phyloP scores from a whole-genome alignment of 441 rosid genomes.

The Arabidopsis hybrid region DNA sequence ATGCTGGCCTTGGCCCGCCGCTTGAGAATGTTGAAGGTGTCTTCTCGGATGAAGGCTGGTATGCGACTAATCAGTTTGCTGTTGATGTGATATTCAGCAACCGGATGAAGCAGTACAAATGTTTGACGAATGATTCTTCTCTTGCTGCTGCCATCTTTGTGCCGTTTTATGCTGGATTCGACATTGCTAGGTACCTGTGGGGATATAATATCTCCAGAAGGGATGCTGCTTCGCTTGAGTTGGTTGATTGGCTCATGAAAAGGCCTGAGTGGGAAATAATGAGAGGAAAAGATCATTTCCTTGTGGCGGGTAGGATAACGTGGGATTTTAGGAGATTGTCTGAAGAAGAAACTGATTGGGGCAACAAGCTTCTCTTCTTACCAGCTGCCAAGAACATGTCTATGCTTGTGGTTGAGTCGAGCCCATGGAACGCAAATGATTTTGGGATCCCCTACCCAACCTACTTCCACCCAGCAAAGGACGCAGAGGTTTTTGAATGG shows the following conservation, averaged over 20 bases:
- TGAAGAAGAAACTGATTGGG: slow-evolving; percentile 87
- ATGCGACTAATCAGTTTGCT: slow-evolving; percentile 91
- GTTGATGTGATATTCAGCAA: slow-evolving; percentile 90
- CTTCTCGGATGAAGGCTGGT: slow-evolving; percentile 91
- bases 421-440: slow-evolving; percentile 98
- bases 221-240: slow-evolving; percentile 91
- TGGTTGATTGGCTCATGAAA: slow-evolving; percentile 92
- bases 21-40: slow-evolving; percentile 91
- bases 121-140: slow-evolving; percentile 88
- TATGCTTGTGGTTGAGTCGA: slow-evolving; percentile 98
- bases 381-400: slow-evolving; percentile 98
- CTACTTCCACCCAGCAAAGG: slow-evolving; percentile 94
- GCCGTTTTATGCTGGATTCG: slow-evolving; percentile 97
- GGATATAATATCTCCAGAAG: slow-evolving; percentile 77
- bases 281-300: slow-evolving; percentile 94
- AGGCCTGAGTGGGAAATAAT: slow-evolving; percentile 91
- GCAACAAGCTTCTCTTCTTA: slow-evolving; percentile 89
- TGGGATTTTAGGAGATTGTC: slow-evolving; percentile 96
- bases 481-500: slow-evolving; percentile 87
- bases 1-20: slow-evolving; percentile 95
- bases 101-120: slow-evolving; percentile 93
- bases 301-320: slow-evolving; percentile 95
- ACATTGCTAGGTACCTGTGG: slow-evolving; percentile 90
- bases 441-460: slow-evolving; percentile 97
- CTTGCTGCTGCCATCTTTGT: slow-evolving; percentile 93